Evolutionary conservation across 805 yeast genomes (phyloP).

Genomic region (Starmerella lactis-condensi): DNA sequence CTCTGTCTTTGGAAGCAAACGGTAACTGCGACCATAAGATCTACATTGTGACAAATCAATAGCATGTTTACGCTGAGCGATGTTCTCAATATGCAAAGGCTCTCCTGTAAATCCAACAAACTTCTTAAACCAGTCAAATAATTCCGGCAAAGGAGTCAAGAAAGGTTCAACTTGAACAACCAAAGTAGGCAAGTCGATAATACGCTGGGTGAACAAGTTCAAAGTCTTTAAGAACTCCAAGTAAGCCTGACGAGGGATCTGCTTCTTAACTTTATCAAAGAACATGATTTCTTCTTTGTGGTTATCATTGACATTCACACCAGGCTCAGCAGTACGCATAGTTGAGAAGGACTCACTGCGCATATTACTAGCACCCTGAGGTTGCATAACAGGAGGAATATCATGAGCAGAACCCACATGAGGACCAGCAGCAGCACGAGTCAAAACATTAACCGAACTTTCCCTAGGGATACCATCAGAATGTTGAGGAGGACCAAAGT

Average conservation of each 20-base stretch:
- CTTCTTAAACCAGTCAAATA: slow-evolving; percentile 76
- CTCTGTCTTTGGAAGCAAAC: slow-evolving; percentile 81
- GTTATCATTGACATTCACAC: neutral
- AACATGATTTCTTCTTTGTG: slow-evolving; percentile 67
- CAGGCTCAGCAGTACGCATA: no score
- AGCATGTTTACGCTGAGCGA: slow-evolving; percentile 72
- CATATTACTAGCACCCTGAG: no score
- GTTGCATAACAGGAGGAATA: no score
- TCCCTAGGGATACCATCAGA: no score
- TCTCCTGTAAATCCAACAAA: slow-evolving; percentile 78
- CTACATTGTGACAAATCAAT: slow-evolving; percentile 78
- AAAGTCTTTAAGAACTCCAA: slow-evolving; percentile 80
- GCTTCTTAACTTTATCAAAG: slow-evolving; percentile 80
- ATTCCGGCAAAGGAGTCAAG: slow-evolving; percentile 60
- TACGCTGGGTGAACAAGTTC: slow-evolving; percentile 75
- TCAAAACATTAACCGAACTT: neutral
- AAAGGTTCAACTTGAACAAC: slow-evolving; percentile 73
- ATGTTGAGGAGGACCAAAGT: slow-evolving; percentile 42
- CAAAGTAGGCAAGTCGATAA: slow-evolving; percentile 64
- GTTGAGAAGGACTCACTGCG: no score
- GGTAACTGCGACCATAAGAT: slow-evolving; percentile 87
- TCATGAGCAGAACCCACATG: no score
- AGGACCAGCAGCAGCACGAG: slow-evolving; percentile 2
- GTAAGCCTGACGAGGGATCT: slow-evolving; percentile 72
- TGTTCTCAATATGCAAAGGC: slow-evolving; percentile 75